Evolutionary conservation across 1,139 yeast species (phyloP).

Genomic region (Pichiaceae sp.): DNA sequence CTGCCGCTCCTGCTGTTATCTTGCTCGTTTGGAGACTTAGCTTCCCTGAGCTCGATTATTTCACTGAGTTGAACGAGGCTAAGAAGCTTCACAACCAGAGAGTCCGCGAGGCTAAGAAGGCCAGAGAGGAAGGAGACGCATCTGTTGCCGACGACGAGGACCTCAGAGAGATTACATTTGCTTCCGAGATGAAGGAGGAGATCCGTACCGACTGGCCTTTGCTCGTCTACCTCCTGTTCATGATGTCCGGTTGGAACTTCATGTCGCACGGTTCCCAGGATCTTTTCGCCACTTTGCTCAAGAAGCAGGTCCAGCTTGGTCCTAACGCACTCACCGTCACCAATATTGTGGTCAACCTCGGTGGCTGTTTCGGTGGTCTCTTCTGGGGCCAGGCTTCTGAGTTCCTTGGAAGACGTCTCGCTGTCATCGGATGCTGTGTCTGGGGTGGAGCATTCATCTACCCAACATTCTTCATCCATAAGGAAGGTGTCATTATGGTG

Average conservation of each 20-base stretch:
- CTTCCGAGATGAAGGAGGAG: conserved; percentile 20
- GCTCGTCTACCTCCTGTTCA: conserved; percentile 34
- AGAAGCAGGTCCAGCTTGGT: conserved; percentile 30
- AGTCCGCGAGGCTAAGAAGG: conserved; percentile 7
- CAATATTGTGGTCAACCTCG: conserved; percentile 38
- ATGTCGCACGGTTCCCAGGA: conserved; percentile 51
- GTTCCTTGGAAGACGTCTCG: conserved; percentile 38
- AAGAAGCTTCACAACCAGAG: conserved; percentile 8
- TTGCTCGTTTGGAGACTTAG: conserved; percentile 34
- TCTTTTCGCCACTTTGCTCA: conserved; percentile 40
- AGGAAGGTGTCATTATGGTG: conserved; percentile 34
- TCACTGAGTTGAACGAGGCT: conserved; percentile 18
- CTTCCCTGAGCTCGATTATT: conserved; percentile 31
- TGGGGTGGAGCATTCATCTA: conserved; percentile 44
- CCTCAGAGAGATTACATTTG: conserved; percentile 8
- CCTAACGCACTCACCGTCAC: conserved; percentile 35
- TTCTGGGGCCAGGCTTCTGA: conserved; percentile 38
- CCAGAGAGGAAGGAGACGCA: conserved; percentile 5
- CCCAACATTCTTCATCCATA: conserved; percentile 38
- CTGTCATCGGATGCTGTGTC: conserved; percentile 34
- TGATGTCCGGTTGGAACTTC: conserved; percentile 44
- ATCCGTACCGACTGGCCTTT: conserved; percentile 35
- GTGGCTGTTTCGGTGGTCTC: conserved; percentile 44
- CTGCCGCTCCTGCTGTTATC: conserved; percentile 38
- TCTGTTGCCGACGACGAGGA: conserved; percentile 7